Percentiles rank a stretch among this genome's conserved stretches.
These are phyloP conservation scores for Dryas drummondii DNA, from an alignment of 306 rosid species.

Conservation along the genomic window DNA sequence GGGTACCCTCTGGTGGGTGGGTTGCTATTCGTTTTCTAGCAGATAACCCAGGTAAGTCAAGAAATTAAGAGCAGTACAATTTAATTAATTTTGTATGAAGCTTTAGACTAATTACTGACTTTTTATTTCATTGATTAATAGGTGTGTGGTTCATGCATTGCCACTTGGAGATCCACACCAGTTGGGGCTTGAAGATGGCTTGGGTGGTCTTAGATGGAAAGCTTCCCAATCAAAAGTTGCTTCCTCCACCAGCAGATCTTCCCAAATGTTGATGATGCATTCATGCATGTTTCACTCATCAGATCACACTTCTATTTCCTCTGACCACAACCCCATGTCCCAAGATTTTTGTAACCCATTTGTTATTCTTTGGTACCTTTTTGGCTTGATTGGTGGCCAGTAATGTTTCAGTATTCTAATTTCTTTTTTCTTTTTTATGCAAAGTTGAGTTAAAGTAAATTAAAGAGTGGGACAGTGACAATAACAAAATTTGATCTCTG, in stretches of 20 bases:
- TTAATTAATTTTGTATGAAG: too few relatives aligned
- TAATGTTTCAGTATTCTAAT: not conserved
- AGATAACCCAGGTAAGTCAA: conserved; percentile 58
- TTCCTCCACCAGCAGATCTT: conserved; percentile 68
- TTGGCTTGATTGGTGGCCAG: not conserved
- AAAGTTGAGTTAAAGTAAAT: too few relatives aligned
- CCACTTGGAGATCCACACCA: conserved; percentile 61
- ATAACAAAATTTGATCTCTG: too few relatives aligned
- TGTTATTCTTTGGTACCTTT: not conserved
- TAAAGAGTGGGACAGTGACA: too few relatives aligned
- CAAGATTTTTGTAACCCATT: not conserved
- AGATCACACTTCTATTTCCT: too few relatives aligned
- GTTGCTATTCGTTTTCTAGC: conserved; percentile 59
- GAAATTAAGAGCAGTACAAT: not conserved
- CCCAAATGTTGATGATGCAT: conserved; percentile 44
- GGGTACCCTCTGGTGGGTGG: conserved; percentile 73
- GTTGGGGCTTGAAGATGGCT: conserved; percentile 76
- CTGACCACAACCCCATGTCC: not conserved
- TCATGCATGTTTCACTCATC: not conserved
- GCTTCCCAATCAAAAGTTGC: conserved; percentile 54
- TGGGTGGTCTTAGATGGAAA: conserved; percentile 68
- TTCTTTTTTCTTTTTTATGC: not conserved
- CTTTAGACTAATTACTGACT: not conserved
- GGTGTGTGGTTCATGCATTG: conserved; percentile 86
- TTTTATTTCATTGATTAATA: conserved; percentile 6